phyloP scores from a whole-genome alignment of 1,284 basidiomycete genomes.

The Sporisorium iseilematis-ciliati region DNA sequence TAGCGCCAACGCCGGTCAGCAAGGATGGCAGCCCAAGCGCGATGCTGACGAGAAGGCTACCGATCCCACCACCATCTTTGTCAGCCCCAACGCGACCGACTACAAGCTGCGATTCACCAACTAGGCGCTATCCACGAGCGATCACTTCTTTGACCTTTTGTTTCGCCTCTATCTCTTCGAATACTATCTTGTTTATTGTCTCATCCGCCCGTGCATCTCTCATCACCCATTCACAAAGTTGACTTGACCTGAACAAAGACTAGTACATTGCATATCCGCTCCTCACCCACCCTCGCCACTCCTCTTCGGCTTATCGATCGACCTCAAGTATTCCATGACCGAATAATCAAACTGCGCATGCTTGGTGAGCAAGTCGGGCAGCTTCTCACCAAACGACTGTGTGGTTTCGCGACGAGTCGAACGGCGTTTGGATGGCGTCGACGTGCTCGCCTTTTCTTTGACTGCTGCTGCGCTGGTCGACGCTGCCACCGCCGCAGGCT shows the following conservation, averaged over 20 bases:
- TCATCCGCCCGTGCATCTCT: too few relatives aligned
- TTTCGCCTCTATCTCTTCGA: too few relatives aligned
- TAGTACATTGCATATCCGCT: neutral
- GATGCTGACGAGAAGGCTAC: neutral
- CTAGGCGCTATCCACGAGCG: neutral
- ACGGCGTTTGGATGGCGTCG: constrained; percentile 21
- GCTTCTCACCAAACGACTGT: constrained; percentile 46
- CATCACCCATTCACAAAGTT: too few relatives aligned
- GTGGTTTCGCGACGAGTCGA: constrained; percentile 29
- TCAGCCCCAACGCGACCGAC: constrained; percentile 3
- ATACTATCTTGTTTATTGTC: too few relatives aligned
- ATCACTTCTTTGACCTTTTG: too few relatives aligned
- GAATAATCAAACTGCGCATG: constrained; percentile 34
- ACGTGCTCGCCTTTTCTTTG: neutral
- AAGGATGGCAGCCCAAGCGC: neutral
- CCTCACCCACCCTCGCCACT: neutral
- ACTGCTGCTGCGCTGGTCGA: constrained; percentile 3
- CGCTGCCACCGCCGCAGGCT: neutral
- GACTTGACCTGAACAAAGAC: too few relatives aligned
- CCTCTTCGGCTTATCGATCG: constrained; percentile 28
- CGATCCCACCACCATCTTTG: neutral
- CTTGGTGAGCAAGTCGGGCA: constrained; percentile 34
- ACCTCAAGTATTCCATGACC: constrained; percentile 39
- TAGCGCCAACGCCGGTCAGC: neutral
- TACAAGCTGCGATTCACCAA: constrained; percentile 19